phyloP scores from a whole-genome alignment of 768 basidiomycete species.

The Pisolithus microcarpus region DNA sequence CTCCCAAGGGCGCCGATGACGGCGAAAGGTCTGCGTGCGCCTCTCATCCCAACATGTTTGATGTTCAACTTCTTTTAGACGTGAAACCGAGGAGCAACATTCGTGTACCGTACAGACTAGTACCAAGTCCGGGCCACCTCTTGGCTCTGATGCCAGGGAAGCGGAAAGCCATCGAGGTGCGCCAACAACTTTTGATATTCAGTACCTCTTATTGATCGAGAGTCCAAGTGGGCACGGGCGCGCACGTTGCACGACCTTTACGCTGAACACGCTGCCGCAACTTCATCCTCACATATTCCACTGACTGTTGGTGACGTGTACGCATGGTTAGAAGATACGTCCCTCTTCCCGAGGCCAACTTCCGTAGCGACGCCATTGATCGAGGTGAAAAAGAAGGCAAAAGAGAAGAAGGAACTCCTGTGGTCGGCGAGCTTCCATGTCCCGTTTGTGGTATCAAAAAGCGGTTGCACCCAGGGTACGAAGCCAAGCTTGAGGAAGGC shows the following conservation, averaged over 20 bases:
- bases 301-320: constrained; percentile 38
- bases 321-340: constrained; percentile 37
- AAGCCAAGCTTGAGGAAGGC: constrained; percentile 15
- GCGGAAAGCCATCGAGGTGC: constrained; percentile 43
- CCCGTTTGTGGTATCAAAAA: constrained; percentile 24
- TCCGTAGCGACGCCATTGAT: constrained; percentile 5
- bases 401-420: constrained; percentile 13
- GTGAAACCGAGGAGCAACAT: constrained; percentile 25
- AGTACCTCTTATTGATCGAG: constrained; percentile 1
- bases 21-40: constrained; percentile 28
- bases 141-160: constrained; percentile 33
- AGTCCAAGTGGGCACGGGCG: constrained; percentile 38
- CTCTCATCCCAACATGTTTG: neutral
- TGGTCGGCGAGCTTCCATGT: constrained; percentile 18
- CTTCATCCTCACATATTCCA: constrained; percentile 14
- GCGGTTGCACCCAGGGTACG: constrained; percentile 19
- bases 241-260: constrained; percentile 35
- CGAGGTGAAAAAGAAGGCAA: constrained; percentile 21
- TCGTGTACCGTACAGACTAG: constrained; percentile 34
- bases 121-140: constrained; percentile 28
- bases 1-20: constrained; percentile 40
- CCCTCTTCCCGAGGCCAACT: constrained; percentile 30
- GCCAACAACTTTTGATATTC: constrained; percentile 6
- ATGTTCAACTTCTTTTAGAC: constrained; percentile 22
- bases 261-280: constrained; percentile 18